Evolutionary conservation across 1,284 basidiomycete genomes (phyloP).

Genomic region (Vanrija pseudolonga): DNA sequence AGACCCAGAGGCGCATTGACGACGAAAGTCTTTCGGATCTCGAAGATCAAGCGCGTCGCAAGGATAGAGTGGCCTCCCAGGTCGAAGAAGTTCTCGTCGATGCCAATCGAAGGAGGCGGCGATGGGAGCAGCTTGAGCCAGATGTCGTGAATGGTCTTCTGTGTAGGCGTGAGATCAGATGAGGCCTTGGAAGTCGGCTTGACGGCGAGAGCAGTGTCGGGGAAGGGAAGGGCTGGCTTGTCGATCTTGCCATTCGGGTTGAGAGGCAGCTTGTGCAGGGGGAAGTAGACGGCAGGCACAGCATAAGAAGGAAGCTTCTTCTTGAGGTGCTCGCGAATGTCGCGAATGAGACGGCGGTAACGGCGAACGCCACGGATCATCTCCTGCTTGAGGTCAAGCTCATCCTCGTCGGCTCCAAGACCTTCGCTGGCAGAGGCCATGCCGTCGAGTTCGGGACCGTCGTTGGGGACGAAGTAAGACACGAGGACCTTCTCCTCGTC

Average conservation of each 20-base stretch:
- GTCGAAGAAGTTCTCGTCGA: constrained; percentile 97
- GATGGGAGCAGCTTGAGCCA: constrained; percentile 83
- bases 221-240: constrained; percentile 97
- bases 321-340: constrained; percentile 92
- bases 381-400: constrained; percentile 50
- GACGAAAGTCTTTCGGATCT: constrained; percentile 89
- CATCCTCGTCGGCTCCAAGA: constrained; percentile 57
- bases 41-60: constrained; percentile 94
- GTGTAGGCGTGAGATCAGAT: constrained; percentile 61
- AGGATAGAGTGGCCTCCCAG: constrained; percentile 98
- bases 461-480: constrained; percentile 94
- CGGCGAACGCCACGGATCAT: constrained; percentile 70
- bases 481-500: constrained; percentile 99
- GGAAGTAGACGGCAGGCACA: constrained; percentile 90
- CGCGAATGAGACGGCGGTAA: constrained; percentile 84
- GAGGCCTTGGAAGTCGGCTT: constrained; percentile 43
- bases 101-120: constrained; percentile 69
- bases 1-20: constrained; percentile 88
- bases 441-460: constrained; percentile 62
- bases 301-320: constrained; percentile 95
- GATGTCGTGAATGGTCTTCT: constrained; percentile 73
- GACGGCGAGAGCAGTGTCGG: constrained; percentile 81
- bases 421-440: constrained; percentile 66
- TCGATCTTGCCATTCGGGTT: constrained; percentile 99
- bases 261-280: constrained; percentile 89